These are phyloP conservation scores for Blastocystis hominis DNA, from an alignment of 352 stramenopile species.

Conservation along the genomic window DNA sequence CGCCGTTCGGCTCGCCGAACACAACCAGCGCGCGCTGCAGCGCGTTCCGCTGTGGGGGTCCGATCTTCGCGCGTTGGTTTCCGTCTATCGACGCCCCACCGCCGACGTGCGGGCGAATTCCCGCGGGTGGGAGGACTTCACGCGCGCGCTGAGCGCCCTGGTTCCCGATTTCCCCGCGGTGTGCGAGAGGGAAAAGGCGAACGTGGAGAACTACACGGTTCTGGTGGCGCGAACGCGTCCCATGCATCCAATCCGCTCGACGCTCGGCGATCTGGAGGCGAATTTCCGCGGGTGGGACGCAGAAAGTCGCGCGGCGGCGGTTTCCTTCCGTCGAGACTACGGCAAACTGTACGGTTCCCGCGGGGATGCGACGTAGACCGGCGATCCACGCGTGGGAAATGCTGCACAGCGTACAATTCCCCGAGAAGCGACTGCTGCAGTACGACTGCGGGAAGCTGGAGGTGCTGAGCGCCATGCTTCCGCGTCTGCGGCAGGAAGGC, in stretches of 20 bases:
- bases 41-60: not conserved
- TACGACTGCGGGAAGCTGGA: conserved; percentile 89
- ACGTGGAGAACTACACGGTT: not conserved
- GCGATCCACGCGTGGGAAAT: conserved; percentile 10
- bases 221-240: not conserved
- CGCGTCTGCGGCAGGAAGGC: conserved; percentile 82
- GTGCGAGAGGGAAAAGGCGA: not conserved
- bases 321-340: not conserved
- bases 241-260: not conserved
- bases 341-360: not conserved
- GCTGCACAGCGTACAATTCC: conserved; percentile 80
- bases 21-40: not conserved
- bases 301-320: not conserved
- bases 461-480: conserved; percentile 78
- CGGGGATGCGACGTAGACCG: not conserved
- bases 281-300: not conserved
- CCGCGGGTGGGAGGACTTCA: not conserved
- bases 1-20: not conserved
- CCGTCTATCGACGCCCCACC: not conserved
- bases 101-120: not conserved
- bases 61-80: not conserved
- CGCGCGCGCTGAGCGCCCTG: not conserved
- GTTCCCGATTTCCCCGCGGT: not conserved
- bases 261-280: not conserved
- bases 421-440: conserved; percentile 89